Conservation (phyloP, 1,284 basidiomycete genomes). For the Apiotrichum gamsii region DNA sequence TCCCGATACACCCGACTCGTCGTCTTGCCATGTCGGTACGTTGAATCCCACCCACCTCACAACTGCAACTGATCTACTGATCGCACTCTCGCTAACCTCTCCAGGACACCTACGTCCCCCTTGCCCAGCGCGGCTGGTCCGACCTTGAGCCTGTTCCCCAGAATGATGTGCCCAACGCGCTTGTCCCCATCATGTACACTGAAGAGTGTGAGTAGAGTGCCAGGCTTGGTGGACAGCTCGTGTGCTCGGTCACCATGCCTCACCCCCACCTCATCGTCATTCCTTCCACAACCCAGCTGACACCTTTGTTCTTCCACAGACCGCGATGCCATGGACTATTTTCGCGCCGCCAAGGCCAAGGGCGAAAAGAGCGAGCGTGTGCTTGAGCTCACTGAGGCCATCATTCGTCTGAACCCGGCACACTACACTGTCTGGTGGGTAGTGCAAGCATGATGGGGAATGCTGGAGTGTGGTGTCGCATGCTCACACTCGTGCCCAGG, state of each 20-base stretch:
- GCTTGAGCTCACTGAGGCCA: constrained; percentile 72
- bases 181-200: constrained; percentile 84
- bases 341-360: constrained; percentile 69
- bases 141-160: constrained; percentile 76
- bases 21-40: too few relatives aligned
- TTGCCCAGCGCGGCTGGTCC: constrained; percentile 64
- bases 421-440: constrained; percentile 88
- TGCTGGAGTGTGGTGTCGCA: neutral
- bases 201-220: constrained; percentile 75
- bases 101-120: constrained; percentile 48
- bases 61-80: too few relatives aligned
- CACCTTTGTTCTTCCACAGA: constrained; percentile 63
- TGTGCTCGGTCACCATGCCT: too few relatives aligned
- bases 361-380: constrained; percentile 73
- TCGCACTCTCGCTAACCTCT: too few relatives aligned
- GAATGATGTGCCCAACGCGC: constrained; percentile 64
- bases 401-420: constrained; percentile 81
- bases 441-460: neutral
- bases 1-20: too few relatives aligned
- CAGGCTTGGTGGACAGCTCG: too few relatives aligned
- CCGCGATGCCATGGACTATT: constrained; percentile 84
- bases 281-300: too few relatives aligned
- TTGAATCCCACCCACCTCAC: too few relatives aligned
- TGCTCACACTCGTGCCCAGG: constrained; percentile 51
- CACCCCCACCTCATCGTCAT: too few relatives aligned